These are phyloP conservation scores for Fusarium xyrophilum DNA, from an alignment of 2,329 filamentous ascomycete species.

Conservation along the genomic window DNA sequence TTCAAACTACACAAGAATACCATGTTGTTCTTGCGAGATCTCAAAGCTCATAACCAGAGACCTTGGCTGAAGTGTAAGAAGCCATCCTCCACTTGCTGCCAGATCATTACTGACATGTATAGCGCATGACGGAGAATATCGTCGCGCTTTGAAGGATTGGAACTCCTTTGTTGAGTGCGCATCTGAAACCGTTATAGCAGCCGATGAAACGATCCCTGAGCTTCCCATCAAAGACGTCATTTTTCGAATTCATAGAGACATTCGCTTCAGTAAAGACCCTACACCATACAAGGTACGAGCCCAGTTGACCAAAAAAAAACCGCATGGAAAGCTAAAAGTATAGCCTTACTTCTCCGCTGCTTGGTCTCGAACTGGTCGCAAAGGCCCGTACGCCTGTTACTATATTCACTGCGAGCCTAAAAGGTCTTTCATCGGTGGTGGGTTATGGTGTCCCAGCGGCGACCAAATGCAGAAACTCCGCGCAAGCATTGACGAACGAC, in stretches of 20 bases:
- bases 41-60: constrained; percentile 66
- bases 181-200: constrained; percentile 72
- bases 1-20: constrained; percentile 64
- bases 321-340: not conserved
- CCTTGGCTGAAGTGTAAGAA: constrained; percentile 63
- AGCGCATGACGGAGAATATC: constrained; percentile 83
- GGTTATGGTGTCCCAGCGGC: constrained; percentile 80
- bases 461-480: constrained; percentile 71
- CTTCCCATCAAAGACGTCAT: constrained; percentile 84
- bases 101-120: constrained; percentile 11
- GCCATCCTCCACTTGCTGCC: not conserved
- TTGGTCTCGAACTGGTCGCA: constrained; percentile 86
- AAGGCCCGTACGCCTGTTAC: constrained; percentile 87
- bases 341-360: constrained; percentile 83
- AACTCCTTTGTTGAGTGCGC: constrained; percentile 77
- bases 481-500: constrained; percentile 75
- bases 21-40: constrained; percentile 62
- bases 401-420: constrained; percentile 83
- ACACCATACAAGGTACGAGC: constrained; percentile 82
- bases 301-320: not conserved
- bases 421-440: constrained; percentile 77
- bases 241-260: constrained; percentile 86
- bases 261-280: constrained; percentile 82
- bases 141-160: constrained; percentile 81
- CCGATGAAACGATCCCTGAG: constrained; percentile 84